Evolutionary conservation across 2,329 filamentous ascomycete species (phyloP), one percentile per base, ranked within the genome.

Genomic region (Pseudogymnoascus sp.): DNA sequence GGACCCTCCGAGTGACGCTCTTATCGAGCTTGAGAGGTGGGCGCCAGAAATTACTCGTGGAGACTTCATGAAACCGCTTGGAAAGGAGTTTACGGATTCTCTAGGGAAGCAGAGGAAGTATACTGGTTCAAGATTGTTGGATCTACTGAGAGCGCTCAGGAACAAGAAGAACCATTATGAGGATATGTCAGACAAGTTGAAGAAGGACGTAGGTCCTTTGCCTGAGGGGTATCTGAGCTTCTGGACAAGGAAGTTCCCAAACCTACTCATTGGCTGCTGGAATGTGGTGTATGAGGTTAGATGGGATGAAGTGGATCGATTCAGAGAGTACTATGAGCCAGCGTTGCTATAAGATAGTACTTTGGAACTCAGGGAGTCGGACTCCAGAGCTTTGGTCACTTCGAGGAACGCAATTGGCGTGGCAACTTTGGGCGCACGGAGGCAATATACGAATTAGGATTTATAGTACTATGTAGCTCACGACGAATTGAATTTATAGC

Each of bases 121-220:
- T 76, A 95, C 89, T 0, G 93, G 93, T 0, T 83, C 85, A 1
- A 84, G 86, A 57, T 83, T 99, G 73, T 77, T 99, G 63, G 95
- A 99, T 75, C 80, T 99, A 21, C 78, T 99, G 18, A 84, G 95
- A 1, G 95, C 93, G 1, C 79, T 99, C 63, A 83, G 95, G 23
- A 99, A 99, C 77, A 99, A 99, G 83, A 90, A 90, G 71, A 96
- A 97, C 68, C 95, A 99, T 73, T 99, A 97, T 74, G 93, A 96
- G 72, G 95, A 99, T 74, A 93, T 99, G 90, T 83, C 90, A 5
- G 89, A 93, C 12, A 78, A 85, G 60, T 83, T 96, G 67, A 93
- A 88, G 76, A 79, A 80, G 60, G 80, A 82, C 69, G 87, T 91
- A 21, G 87, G 86, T 4, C 77, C 81, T 12, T 69, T 88, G 51